Base-by-base conservation (phyloP, 352 stramenopile genomes). In the Globisporangium nodosum region DNA sequence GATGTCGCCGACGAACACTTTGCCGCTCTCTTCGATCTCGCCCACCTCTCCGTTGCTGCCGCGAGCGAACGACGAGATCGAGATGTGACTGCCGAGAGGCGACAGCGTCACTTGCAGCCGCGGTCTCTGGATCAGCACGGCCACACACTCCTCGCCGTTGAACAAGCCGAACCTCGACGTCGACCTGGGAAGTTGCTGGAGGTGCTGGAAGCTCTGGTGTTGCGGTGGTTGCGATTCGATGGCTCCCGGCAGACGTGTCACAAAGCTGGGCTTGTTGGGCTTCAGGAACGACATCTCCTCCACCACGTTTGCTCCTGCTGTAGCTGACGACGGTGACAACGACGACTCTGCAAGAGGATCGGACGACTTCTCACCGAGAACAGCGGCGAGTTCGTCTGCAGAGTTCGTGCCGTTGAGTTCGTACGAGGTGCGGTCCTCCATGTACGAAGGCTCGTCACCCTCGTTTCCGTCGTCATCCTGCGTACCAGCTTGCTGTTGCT, bases 11-110 rank as follows among this genome's bases (percentile, higher is more conserved):
- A 77, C 27, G 21, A 88, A 68, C 20, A 92, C 83, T 43, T 78
- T 81, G 37, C 83, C 81, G 52, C 80, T 90, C 33, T 67, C 52
- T 58, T 93, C 81, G 33, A 93, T 78, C 60, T 93, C 83, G 8
- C 83, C 83, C 11, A 47, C 39, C 21, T 73, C 56, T 2, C 79
- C 83, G 40, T 51, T 47, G n/a, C 78, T 65, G n/a, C 81, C 70
- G 11, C 33, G 52, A 18, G 86, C 71, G 30, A 89, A 90, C 7
- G 81, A 85, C 9, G 83, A 87, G 33, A 90, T 64, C 1, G 70
- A 73, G 7, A 90, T 73, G 20, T 72, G 67, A 1, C 66, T 73
- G 15, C 76, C 78, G 39, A 87, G 69, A 3, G 69, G 39, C 7
- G 65, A 74, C 52, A 90, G 68, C 31, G 83, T 90, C 30, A 92